Percentiles rank a stretch among this genome's conserved stretches.
phyloP scores from a whole-genome alignment of 305 asterid genomes.

The Plantago coronopus region DNA sequence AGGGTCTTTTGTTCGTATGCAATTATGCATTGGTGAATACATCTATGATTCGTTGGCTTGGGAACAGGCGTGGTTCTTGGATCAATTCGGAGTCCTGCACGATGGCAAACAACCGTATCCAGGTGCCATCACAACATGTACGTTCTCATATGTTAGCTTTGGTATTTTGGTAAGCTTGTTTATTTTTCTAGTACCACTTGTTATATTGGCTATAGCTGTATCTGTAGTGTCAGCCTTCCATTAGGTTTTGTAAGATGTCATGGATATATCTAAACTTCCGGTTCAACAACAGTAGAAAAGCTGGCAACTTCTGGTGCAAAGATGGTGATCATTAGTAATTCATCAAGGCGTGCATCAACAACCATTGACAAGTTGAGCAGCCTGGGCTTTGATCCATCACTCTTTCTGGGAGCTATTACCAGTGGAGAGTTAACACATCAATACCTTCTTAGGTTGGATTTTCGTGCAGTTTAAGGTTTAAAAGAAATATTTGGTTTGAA shows the following conservation, averaged over 20 bases:
- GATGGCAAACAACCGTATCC: constrained; percentile 96
- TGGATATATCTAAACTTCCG: constrained; percentile 7
- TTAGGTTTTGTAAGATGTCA: constrained; percentile 10
- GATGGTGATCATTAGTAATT: constrained; percentile 90
- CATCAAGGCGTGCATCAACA: constrained; percentile 85
- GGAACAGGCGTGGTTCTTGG: constrained; percentile 90
- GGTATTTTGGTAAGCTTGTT: constrained; percentile 34
- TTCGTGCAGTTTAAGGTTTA: not conserved
- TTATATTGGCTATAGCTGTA: constrained; percentile 2
- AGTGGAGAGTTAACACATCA: constrained; percentile 94
- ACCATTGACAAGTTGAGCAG: constrained; percentile 70
- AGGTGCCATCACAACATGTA: constrained; percentile 89
- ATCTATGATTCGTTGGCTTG: constrained; percentile 8
- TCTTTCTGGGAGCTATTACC: constrained; percentile 82
- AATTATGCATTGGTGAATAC: not conserved
- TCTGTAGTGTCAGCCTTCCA: constrained; percentile 6
- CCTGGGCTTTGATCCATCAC: constrained; percentile 86
- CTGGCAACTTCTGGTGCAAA: constrained; percentile 76
- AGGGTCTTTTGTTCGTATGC: no score
- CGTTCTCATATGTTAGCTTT: constrained; percentile 41
- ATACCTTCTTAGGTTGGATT: constrained; percentile 62
- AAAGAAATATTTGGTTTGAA: not conserved
- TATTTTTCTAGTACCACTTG: constrained; percentile 2
- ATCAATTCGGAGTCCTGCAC: constrained; percentile 92
- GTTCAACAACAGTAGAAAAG: constrained; percentile 58